Percentiles rank a stretch among this genome's conserved stretches.
Evolutionary conservation across 2,329 filamentous ascomycete genomes (phyloP).

Genomic region (Alternaria brassicae): DNA sequence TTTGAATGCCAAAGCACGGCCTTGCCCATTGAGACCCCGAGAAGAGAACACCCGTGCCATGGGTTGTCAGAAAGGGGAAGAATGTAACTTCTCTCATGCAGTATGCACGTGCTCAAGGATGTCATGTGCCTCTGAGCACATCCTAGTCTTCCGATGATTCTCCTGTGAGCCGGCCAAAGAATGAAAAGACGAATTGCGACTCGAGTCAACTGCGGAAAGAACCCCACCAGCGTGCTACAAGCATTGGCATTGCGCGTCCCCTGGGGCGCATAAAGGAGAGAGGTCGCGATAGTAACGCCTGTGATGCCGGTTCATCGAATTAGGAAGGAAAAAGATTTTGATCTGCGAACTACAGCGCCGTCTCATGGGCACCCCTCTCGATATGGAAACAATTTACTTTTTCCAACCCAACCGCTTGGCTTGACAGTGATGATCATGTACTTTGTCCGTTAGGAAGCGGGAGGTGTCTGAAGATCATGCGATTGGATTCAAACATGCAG

Average conservation of each 20-base stretch:
- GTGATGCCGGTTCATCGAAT: slow-evolving; percentile 1
- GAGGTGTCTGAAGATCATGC: slow-evolving; percentile 11
- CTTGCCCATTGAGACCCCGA: slow-evolving; percentile 1
- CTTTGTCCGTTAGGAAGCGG: slow-evolving; percentile 9
- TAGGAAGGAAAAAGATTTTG: slow-evolving; percentile 8
- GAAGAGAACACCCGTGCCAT: slow-evolving; percentile 15
- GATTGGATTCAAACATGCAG: slow-evolving; percentile 9
- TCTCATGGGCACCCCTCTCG: slow-evolving; percentile 5
- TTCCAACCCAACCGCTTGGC: neutral
- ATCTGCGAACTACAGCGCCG: slow-evolving; percentile 13
- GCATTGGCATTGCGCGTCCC: slow-evolving; percentile 11
- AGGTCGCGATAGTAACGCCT: slow-evolving; percentile 5
- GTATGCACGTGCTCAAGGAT: slow-evolving; percentile 12
- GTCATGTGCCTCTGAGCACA: slow-evolving; percentile 7
- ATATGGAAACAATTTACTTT: slow-evolving; percentile 7
- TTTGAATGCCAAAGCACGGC: slow-evolving; percentile 9
- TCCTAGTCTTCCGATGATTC: slow-evolving; percentile 1
- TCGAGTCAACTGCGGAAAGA: slow-evolving; percentile 16
- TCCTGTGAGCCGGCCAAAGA: neutral
- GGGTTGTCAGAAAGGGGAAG: slow-evolving; percentile 23
- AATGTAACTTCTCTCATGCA: slow-evolving; percentile 19
- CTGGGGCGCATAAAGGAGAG: slow-evolving; percentile 16
- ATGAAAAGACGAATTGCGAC: slow-evolving; percentile 17
- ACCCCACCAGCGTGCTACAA: slow-evolving; percentile 4
- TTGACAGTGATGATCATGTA: slow-evolving; percentile 10